phyloP scores from a whole-genome alignment of 2,329 filamentous ascomycete species.

The Rhexocercosporidium sp. region DNA sequence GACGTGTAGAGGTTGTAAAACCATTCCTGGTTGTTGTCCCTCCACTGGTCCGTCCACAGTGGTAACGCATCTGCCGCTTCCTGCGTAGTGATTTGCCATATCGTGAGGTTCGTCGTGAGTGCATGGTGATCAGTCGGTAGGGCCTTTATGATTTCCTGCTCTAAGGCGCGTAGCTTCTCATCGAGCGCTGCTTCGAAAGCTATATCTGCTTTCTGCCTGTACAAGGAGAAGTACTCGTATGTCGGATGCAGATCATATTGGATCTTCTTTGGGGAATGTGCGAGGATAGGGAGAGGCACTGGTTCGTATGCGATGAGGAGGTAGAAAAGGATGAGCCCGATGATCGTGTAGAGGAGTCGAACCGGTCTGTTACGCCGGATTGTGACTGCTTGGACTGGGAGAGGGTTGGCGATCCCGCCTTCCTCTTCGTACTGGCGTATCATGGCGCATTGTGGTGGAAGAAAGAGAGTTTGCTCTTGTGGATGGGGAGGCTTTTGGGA shows the following conservation, averaged over 20 bases:
- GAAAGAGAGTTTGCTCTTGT: background rate
- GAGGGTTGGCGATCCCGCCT: constrained; percentile 1
- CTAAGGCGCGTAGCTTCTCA: constrained; percentile 24
- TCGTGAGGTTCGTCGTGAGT: constrained; percentile 22
- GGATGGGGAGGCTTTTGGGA: background rate
- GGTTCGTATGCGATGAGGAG: constrained; percentile 19
- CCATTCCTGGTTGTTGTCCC: constrained; percentile 28
- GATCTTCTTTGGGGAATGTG: background rate
- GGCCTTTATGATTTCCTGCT: constrained; percentile 12
- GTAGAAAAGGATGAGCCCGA: constrained; percentile 15
- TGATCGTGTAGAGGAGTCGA: background rate
- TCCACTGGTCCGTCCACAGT: constrained; percentile 31
- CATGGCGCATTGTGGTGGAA: constrained; percentile 12
- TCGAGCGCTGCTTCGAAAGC: constrained; percentile 28
- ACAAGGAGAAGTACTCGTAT: constrained; percentile 32
- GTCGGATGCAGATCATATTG: constrained; percentile 13
- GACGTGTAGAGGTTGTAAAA: constrained; percentile 22
- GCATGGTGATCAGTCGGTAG: constrained; percentile 11
- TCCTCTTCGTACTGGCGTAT: constrained; percentile 5
- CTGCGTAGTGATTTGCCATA: constrained; percentile 31
- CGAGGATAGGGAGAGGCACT: constrained; percentile 6
- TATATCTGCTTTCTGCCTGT: constrained; percentile 24
- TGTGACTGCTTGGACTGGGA: background rate
- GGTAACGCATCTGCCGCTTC: constrained; percentile 12
- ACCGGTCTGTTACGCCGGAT: background rate